Evolutionary conservation across 1,139 yeast genomes (phyloP).

Genomic region (Neolecta irregularis): DNA sequence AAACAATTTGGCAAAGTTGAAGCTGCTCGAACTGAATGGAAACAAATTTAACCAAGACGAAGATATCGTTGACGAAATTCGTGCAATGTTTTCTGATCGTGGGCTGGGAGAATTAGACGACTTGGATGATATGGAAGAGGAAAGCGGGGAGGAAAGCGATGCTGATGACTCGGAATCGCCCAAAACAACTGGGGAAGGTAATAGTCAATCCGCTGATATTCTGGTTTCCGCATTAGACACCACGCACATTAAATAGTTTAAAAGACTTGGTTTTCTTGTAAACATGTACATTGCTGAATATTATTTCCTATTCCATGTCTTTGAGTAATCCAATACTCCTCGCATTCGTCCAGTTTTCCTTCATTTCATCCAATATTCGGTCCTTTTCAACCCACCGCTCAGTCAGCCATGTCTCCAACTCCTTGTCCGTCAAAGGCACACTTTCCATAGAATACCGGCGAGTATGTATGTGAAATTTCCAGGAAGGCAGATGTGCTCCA

Average conservation of each 20-base stretch:
- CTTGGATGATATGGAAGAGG: conserved; percentile 83
- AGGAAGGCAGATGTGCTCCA: no score
- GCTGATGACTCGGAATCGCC: conserved; percentile 40
- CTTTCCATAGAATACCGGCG: conserved; percentile 31
- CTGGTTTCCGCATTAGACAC: conserved; percentile 20
- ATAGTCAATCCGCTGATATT: no score
- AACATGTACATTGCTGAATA: no score
- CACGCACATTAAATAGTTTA: conserved; percentile 1
- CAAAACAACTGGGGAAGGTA: no score
- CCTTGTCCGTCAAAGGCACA: conserved; percentile 9
- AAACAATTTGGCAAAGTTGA: conserved; percentile 44
- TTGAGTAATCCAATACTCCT: conserved; percentile 3
- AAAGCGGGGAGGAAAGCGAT: conserved; percentile 44
- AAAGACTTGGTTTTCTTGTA: no score
- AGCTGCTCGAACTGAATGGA: conserved; percentile 72
- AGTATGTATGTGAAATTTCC: conserved; percentile 34
- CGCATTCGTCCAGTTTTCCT: conserved; percentile 5
- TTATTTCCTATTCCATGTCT: no score
- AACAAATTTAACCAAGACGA: conserved; percentile 76
- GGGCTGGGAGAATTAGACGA: conserved; percentile 78
- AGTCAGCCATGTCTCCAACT: conserved; percentile 21
- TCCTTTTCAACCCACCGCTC: conserved; percentile 19
- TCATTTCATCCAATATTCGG: conserved; percentile 8
- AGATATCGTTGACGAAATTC: conserved; percentile 39
- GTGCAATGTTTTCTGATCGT: conserved; percentile 49